phyloP scores from a whole-genome alignment of 2,329 filamentous ascomycete genomes.

The Pseudogymnoascus sp. region DNA sequence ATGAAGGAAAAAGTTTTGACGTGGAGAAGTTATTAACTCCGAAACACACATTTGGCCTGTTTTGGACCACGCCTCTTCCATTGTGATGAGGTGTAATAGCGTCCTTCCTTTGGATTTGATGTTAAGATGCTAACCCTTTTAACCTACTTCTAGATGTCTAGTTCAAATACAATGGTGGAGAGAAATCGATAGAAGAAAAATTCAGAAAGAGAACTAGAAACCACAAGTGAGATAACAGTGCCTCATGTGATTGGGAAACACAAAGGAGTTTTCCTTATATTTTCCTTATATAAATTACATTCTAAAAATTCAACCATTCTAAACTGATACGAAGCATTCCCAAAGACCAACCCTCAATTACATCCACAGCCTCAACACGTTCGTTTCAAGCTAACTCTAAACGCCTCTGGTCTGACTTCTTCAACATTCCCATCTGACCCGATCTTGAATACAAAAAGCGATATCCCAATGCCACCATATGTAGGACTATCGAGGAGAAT shows the following conservation, averaged over 20 bases:
- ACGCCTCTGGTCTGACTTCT: not conserved
- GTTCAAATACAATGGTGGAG: not conserved
- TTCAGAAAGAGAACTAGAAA: not conserved
- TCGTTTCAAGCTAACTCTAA: not conserved
- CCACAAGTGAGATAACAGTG: not conserved
- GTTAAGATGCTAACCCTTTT: not conserved
- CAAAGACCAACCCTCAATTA: not conserved
- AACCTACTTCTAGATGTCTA: not conserved
- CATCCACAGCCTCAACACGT: not conserved
- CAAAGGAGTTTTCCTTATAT: not conserved
- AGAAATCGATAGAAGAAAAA: not conserved
- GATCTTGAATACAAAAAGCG: not conserved
- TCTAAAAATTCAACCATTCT: not conserved
- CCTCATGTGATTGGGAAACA: not conserved
- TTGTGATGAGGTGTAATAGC: not conserved
- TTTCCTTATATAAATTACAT: not conserved
- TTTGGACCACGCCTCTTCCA: not conserved
- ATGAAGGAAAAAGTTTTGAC: not conserved
- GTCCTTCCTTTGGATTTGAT: not conserved
- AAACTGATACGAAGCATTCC: not conserved
- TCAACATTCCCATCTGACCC: not conserved
- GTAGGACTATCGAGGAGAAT: not conserved
- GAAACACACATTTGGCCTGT: not conserved
- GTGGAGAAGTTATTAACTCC: not conserved
- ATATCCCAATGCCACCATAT: constrained; percentile 1